Evolutionary conservation across 2,329 filamentous ascomycete species (phyloP).

Genomic region (Xenosphaeropsis pyriputrescens): DNA sequence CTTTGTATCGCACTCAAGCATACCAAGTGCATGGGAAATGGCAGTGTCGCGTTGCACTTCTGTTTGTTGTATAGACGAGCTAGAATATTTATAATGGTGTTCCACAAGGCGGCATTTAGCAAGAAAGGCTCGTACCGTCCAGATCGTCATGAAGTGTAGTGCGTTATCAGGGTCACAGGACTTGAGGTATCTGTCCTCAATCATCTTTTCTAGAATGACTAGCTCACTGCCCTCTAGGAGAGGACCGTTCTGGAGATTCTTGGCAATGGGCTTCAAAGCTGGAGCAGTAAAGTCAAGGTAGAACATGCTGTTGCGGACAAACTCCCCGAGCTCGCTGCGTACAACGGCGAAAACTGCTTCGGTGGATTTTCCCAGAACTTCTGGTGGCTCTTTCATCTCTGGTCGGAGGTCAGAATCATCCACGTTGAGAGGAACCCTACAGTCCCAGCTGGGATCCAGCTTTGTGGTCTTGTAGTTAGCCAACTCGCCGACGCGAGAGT

Average conservation of each 20-base stretch:
- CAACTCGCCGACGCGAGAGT: slow-evolving; percentile 37
- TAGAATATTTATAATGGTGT: slow-evolving; percentile 11
- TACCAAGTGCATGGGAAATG: slow-evolving; percentile 13
- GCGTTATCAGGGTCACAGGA: slow-evolving; percentile 24
- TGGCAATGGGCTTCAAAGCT: slow-evolving; percentile 8
- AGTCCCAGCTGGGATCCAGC: slow-evolving; percentile 26
- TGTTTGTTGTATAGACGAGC: slow-evolving; percentile 8
- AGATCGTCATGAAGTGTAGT: slow-evolving; percentile 19
- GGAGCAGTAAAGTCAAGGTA: slow-evolving; percentile 10
- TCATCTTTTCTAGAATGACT: slow-evolving; percentile 19
- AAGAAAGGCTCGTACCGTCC: slow-evolving; percentile 10
- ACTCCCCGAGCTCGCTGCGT: slow-evolving; percentile 29
- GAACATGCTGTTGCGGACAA: slow-evolving; percentile 11
- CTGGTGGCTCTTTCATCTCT: slow-evolving; percentile 22
- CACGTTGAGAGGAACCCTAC: slow-evolving; percentile 32
- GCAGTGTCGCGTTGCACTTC: slow-evolving; percentile 15
- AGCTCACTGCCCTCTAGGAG: slow-evolving; percentile 6
- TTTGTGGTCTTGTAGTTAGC: slow-evolving; percentile 31
- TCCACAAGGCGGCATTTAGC: slow-evolving; percentile 15
- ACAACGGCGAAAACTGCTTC: slow-evolving; percentile 27
- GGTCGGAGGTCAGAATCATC: slow-evolving; percentile 36
- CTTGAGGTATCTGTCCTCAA: slow-evolving; percentile 26
- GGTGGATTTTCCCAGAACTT: slow-evolving; percentile 21
- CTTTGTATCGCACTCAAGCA: slow-evolving; percentile 20
- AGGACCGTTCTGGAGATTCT: slow-evolving; percentile 3